Evolutionary conservation across 208 protist genomes (phyloP).

Genomic region (Herpetomonas samuelpessoai): DNA sequence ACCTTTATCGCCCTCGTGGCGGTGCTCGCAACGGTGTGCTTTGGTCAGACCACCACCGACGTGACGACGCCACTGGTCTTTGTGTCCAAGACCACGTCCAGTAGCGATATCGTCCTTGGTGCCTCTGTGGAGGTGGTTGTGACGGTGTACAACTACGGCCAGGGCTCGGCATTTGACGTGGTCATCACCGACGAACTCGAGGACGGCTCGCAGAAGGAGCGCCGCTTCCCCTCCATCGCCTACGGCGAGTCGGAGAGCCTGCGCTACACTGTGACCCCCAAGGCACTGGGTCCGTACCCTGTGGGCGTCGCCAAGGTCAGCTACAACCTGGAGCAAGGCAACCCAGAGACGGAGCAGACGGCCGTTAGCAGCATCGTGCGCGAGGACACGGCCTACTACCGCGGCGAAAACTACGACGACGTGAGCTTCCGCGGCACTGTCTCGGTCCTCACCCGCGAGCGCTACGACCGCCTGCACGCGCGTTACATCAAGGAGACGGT

Average conservation of each 20-base stretch:
- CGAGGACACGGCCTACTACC: conserved; percentile 73
- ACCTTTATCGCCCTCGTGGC: conserved; percentile 7
- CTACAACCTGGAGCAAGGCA: conserved; percentile 71
- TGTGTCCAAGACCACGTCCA: conserved; percentile 73
- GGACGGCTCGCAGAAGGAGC: conserved; percentile 43
- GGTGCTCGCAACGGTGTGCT: conserved; percentile 11
- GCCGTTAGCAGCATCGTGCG: conserved; percentile 85
- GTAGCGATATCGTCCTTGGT: conserved; percentile 73
- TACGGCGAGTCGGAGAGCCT: conserved; percentile 60
- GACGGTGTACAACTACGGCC: conserved; percentile 76
- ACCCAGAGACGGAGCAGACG: conserved; percentile 29
- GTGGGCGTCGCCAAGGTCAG: conserved; percentile 64
- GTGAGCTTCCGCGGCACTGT: conserved; percentile 78
- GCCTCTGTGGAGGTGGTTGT: conserved; percentile 68
- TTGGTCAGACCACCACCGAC: conserved; percentile 11
- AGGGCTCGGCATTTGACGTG: conserved; percentile 74
- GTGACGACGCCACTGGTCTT: conserved; percentile 62
- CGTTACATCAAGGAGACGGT: conserved; percentile 73
- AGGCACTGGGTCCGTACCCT: conserved; percentile 61
- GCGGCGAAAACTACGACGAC: conserved; percentile 72
- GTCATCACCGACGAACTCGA: conserved; percentile 59
- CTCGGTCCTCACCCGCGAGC: conserved; percentile 78
- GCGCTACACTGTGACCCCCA: conserved; percentile 72
- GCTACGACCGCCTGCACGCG: conserved; percentile 77
- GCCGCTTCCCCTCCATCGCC: conserved; percentile 47